phyloP scores from a whole-genome alignment of 2,329 filamentous ascomycete species.

The Ophiostoma montium region DNA sequence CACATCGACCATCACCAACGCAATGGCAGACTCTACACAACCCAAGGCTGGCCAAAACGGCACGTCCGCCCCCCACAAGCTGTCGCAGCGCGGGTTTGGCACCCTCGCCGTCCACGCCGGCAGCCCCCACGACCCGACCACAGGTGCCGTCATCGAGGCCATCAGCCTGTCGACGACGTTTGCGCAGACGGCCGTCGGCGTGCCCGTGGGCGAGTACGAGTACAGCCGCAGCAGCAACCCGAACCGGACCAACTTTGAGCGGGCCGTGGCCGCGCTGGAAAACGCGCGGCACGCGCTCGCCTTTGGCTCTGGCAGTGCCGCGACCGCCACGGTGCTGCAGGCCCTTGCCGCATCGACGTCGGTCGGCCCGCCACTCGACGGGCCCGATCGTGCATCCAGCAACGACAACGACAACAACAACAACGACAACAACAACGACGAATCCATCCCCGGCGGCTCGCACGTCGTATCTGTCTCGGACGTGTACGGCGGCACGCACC shows the following conservation, averaged over 20 bases:
- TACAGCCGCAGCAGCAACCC: constrained; percentile 91
- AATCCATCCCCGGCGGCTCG: constrained; percentile 38
- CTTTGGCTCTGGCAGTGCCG: constrained; percentile 86
- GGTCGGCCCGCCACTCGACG: constrained; percentile 5
- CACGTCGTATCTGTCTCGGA: constrained; percentile 96
- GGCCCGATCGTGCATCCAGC: not conserved
- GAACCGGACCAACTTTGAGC: constrained; percentile 90
- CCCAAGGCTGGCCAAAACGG: constrained; percentile 30
- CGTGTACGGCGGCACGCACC: constrained; percentile 94
- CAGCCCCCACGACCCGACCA: constrained; percentile 75
- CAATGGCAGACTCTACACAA: not conserved
- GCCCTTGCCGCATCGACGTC: constrained; percentile 52
- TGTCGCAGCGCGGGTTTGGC: constrained; percentile 54
- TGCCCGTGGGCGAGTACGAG: constrained; percentile 79
- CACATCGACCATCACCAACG: no score
- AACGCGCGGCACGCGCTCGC: constrained; percentile 85
- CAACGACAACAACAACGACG: not conserved
- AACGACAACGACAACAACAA: not conserved
- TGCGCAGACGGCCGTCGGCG: constrained; percentile 76
- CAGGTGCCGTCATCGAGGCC: constrained; percentile 88
- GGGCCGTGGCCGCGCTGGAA: constrained; percentile 80
- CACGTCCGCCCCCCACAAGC: not conserved
- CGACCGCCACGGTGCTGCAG: constrained; percentile 86
- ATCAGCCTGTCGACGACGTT: constrained; percentile 96
- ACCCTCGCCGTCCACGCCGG: constrained; percentile 93